These are phyloP conservation scores for Penicillium angulare DNA, from an alignment of 495 filamentous ascomycete species.

Conservation along the genomic window DNA sequence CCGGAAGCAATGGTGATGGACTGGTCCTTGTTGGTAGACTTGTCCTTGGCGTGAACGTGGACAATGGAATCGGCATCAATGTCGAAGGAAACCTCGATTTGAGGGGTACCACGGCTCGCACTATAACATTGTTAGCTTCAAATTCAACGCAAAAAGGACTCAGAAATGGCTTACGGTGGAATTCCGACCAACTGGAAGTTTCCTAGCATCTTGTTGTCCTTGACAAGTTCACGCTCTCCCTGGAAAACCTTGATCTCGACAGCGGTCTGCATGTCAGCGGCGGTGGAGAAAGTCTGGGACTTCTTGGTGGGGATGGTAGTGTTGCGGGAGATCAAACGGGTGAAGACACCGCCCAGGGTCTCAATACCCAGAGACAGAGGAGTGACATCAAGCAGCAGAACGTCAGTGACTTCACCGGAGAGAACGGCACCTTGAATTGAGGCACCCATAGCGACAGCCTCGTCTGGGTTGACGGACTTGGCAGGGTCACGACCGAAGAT, in stretches of 20 bases:
- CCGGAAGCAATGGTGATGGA: constrained; percentile 98
- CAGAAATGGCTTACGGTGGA: too few relatives aligned
- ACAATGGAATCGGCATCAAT: constrained; percentile 99
- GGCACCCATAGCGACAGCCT: constrained; percentile 98
- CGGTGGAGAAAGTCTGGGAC: constrained; percentile 97
- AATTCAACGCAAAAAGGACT: too few relatives aligned
- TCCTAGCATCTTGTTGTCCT: constrained; percentile 97
- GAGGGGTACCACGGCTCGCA: constrained; percentile 95
- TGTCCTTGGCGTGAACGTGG: constrained; percentile 98
- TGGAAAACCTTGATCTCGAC: constrained; percentile 99
- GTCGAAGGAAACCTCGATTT: constrained; percentile 98
- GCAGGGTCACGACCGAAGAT: constrained; percentile 98
- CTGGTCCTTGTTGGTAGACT: constrained; percentile 99
- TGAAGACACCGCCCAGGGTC: constrained; percentile 99
- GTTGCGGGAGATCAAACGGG: constrained; percentile 98
- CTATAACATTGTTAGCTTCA: too few relatives aligned
- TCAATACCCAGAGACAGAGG: constrained; percentile 98
- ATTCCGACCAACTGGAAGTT: constrained; percentile 99
- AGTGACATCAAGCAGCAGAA: constrained; percentile 94
- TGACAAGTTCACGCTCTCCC: constrained; percentile 99
- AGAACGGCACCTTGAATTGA: constrained; percentile 98
- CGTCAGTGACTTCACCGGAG: constrained; percentile 93
- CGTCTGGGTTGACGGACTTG: constrained; percentile 98
- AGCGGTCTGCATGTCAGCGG: constrained; percentile 98
- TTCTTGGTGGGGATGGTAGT: constrained; percentile 99